A percentile compares a stretch with the other conserved stretches of the same genome.
Evolutionary conservation across 2,329 filamentous ascomycete species (phyloP).

Genomic region (Arthrobotrys iridis): DNA sequence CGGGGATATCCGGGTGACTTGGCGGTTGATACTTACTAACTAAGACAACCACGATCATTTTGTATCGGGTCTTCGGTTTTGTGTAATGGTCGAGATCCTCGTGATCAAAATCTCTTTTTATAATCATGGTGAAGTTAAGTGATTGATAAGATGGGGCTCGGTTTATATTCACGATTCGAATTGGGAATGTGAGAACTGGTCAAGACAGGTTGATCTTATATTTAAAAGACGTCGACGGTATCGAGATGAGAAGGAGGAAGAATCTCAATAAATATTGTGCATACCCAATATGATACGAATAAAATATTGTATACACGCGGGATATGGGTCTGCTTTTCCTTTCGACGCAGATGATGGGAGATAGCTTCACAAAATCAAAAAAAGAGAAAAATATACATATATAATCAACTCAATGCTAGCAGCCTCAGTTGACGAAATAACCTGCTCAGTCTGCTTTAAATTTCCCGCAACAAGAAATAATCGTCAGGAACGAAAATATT

Average conservation of each 20-base stretch:
- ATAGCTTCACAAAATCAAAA: no score
- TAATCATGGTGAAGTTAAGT: not conserved
- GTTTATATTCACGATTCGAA: no score
- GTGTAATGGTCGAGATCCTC: conserved; percentile 40
- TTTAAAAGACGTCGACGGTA: no score
- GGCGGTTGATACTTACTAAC: conserved; percentile 23
- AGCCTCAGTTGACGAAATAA: conserved; percentile 7
- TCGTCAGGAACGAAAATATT: not conserved
- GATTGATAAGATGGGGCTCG: no score
- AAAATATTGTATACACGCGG: no score
- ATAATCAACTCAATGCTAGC: not conserved
- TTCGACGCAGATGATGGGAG: no score
- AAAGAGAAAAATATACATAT: not conserved
- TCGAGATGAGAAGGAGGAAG: no score
- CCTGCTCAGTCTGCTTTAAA: not conserved
- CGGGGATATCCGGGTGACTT: not conserved
- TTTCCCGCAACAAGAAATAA: not conserved
- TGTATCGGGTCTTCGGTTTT: conserved; percentile 9
- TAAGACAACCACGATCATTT: conserved; percentile 26
- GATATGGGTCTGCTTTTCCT: no score
- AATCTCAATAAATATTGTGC: no score
- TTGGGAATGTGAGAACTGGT: no score
- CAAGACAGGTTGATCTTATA: no score
- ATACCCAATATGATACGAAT: no score
- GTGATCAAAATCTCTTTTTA: conserved; percentile 41